These are phyloP conservation scores for Mucor mucedo DNA, from an alignment of 371 early-diverging fungal species.

Conservation along the genomic window DNA sequence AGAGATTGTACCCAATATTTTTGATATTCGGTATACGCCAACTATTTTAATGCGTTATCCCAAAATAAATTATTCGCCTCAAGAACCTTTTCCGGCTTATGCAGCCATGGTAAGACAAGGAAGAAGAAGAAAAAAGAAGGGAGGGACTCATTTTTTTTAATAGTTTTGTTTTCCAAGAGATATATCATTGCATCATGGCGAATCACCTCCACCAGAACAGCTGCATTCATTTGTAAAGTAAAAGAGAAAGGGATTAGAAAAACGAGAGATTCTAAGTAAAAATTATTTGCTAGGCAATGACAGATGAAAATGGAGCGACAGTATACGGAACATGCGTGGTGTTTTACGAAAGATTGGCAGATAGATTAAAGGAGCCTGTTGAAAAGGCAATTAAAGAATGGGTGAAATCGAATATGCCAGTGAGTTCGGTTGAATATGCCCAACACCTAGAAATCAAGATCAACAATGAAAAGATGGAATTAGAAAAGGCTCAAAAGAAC, in stretches of 20 bases:
- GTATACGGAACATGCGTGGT: constrained; percentile 75
- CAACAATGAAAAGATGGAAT: constrained; percentile 26
- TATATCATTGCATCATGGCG: constrained; percentile 56
- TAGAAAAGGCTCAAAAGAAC: constrained; percentile 25
- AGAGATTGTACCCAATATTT: constrained; percentile 33
- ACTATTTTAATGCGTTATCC: constrained; percentile 49
- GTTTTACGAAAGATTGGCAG: constrained; percentile 63
- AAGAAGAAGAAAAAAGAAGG: background rate
- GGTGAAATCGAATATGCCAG: constrained; percentile 54
- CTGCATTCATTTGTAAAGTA: constrained; percentile 71
- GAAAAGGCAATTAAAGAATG: constrained; percentile 56
- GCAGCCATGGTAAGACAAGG: constrained; percentile 64
- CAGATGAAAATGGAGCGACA: constrained; percentile 72
- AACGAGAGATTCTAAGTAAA: no score
- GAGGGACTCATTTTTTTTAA: constrained; percentile 1
- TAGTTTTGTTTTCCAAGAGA: constrained; percentile 86
- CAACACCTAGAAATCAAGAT: constrained; percentile 57
- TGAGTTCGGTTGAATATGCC: constrained; percentile 63
- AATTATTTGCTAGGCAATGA: constrained; percentile 53
- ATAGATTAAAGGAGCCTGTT: constrained; percentile 49
- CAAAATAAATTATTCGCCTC: constrained; percentile 31
- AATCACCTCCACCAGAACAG: constrained; percentile 64
- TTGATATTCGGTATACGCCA: constrained; percentile 49
- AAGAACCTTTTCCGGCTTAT: constrained; percentile 63
- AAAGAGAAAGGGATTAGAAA: background rate